Conservation (phyloP, 768 basidiomycete genomes). For the Leucocoprinus leucothites region DNA sequence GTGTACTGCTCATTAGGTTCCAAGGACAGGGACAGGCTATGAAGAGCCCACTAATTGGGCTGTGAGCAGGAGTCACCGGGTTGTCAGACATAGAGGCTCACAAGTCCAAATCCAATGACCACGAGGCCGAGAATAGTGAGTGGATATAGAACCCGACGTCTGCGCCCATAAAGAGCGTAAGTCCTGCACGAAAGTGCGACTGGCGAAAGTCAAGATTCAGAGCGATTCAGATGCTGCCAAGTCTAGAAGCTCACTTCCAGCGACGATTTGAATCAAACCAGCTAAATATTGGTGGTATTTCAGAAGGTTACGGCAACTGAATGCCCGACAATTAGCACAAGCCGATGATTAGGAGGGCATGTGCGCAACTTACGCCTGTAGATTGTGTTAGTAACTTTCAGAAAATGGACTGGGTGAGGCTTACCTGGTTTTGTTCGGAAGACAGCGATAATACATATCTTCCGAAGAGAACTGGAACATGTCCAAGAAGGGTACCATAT, state of each 20-base stretch:
- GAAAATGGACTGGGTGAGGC: background rate
- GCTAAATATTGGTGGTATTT: constrained; percentile 23
- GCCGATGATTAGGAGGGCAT: background rate
- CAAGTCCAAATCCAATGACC: constrained; percentile 26
- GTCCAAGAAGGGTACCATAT: constrained; percentile 37
- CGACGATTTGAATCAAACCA: constrained; percentile 28
- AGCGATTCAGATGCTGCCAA: constrained; percentile 17
- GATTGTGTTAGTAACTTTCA: too few relatives aligned
- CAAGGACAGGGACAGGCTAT: background rate
- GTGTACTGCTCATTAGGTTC: background rate
- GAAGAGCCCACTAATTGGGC: background rate
- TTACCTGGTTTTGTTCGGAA: background rate
- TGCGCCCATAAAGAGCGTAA: constrained; percentile 37
- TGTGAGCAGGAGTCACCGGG: too few relatives aligned
- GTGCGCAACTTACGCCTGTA: background rate
- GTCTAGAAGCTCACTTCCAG: constrained; percentile 22
- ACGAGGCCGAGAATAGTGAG: constrained; percentile 22
- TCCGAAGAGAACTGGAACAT: constrained; percentile 33
- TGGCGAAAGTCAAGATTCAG: constrained; percentile 20
- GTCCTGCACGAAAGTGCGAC: constrained; percentile 21
- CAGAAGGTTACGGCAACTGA: constrained; percentile 17
- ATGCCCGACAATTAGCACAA: background rate
- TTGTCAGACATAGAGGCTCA: constrained; percentile 11
- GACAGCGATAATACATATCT: constrained; percentile 24
- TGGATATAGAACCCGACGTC: constrained; percentile 22